These are phyloP conservation scores for Epichloe sylvatica DNA, from an alignment of 2,329 filamentous ascomycete species.

Conservation along the genomic window DNA sequence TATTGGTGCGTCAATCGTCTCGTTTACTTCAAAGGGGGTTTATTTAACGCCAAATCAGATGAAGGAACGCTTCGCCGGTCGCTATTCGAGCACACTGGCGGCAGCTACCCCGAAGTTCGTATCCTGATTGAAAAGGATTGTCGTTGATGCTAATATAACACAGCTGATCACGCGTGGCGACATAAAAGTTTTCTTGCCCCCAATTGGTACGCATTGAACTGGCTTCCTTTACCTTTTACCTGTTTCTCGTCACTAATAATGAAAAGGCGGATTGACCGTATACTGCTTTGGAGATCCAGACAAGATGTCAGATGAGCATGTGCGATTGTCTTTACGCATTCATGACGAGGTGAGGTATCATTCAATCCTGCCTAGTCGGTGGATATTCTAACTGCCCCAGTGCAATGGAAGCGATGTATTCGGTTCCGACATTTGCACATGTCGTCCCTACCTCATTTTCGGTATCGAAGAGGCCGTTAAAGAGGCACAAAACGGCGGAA, in stretches of 20 bases:
- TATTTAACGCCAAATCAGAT: conserved; percentile 34
- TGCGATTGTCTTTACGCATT: conserved; percentile 68
- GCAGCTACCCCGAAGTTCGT: conserved; percentile 67
- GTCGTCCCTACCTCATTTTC: conserved; percentile 87
- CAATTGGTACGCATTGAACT: conserved; percentile 48
- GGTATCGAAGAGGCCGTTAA: conserved; percentile 96
- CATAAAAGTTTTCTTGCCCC: conserved; percentile 89
- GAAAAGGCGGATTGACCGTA: conserved; percentile 66
- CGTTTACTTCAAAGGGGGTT: background rate
- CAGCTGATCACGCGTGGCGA: conserved; percentile 80
- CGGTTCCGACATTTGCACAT: conserved; percentile 95
- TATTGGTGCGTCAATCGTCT: conserved; percentile 43
- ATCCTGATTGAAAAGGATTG: background rate
- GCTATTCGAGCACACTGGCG: conserved; percentile 89
- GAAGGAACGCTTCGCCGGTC: conserved; percentile 76
- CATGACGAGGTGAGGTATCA: conserved; percentile 43
- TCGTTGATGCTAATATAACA: background rate
- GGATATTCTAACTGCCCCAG: conserved; percentile 16
- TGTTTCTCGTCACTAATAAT: background rate
- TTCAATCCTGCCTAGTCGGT: too few species aligned
- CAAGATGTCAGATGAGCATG: conserved; percentile 80
- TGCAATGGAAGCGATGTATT: conserved; percentile 98
- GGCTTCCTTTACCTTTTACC: background rate
- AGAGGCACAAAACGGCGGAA: conserved; percentile 86
- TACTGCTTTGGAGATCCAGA: conserved; percentile 94